Percentiles rank a stretch among this genome's conserved stretches.
Conservation (phyloP, 805 yeast genomes). For the Myxozyma neglecta region DNA sequence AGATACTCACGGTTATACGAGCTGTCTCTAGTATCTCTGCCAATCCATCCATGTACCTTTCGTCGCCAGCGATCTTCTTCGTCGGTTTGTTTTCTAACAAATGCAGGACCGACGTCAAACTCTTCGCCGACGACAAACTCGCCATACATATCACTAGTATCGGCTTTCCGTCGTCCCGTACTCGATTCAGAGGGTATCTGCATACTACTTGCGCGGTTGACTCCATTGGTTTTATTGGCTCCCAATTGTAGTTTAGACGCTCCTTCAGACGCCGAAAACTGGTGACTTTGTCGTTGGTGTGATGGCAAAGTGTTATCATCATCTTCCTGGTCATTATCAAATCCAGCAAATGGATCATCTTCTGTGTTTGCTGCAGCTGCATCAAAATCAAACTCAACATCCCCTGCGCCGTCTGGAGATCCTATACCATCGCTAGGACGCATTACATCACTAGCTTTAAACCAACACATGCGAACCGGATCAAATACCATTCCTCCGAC, state of each 20-base stretch:
- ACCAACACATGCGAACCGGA: conserved; percentile 58
- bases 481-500: conserved; percentile 63
- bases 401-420: conserved; percentile 1
- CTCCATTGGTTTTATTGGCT: neutral
- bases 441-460: conserved; percentile 42
- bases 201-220: neutral
- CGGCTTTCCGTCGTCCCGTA: conserved; percentile 1
- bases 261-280: conserved; percentile 9
- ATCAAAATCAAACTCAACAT: conserved; percentile 35
- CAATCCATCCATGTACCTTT: conserved; percentile 41
- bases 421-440: conserved; percentile 45
- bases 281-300: neutral
- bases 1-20: conserved; percentile 33
- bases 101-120: conserved; percentile 37
- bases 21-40: conserved; percentile 24
- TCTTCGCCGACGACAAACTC: conserved; percentile 40
- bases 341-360: conserved; percentile 31
- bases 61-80: conserved; percentile 42
- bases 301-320: neutral
- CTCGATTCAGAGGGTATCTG: neutral
- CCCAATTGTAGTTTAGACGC: neutral
- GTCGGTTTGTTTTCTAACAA: conserved; percentile 34
- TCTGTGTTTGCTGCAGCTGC: conserved; percentile 49
- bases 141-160: conserved; percentile 19
- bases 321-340: conserved; percentile 26